Conservation (phyloP, 495 filamentous ascomycete species). For the Patellaria atrata region DNA sequence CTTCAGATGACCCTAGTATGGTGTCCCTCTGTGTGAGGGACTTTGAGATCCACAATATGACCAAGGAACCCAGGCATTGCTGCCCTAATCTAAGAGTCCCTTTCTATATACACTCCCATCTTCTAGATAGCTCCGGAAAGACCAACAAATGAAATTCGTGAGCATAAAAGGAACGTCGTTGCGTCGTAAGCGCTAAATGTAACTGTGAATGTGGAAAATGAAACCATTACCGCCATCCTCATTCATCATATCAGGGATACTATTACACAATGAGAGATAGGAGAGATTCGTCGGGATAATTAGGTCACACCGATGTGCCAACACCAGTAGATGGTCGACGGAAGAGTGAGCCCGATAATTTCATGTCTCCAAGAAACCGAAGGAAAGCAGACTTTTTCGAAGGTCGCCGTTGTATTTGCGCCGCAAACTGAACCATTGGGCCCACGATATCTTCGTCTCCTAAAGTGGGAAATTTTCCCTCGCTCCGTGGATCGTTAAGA, state of each 20-base stretch:
- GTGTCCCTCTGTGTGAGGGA: neutral
- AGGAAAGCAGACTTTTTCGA: constrained; percentile 29
- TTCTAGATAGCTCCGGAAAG: too few species aligned
- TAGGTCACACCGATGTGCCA: neutral
- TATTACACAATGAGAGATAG: constrained; percentile 12
- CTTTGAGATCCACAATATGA: too few species aligned
- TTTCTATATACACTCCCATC: neutral
- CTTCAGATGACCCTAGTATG: neutral
- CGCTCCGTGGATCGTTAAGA: constrained; percentile 45
- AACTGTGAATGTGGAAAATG: too few species aligned
- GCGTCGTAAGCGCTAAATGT: constrained; percentile 12
- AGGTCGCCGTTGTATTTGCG: constrained; percentile 20
- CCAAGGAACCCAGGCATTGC: too few species aligned
- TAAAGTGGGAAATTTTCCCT: constrained; percentile 73
- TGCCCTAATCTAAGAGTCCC: too few species aligned
- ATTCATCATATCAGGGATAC: too few species aligned
- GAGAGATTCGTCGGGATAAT: neutral
- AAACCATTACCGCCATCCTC: too few species aligned
- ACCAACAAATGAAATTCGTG: constrained; percentile 21
- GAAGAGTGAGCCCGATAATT: constrained; percentile 17
- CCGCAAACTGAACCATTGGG: constrained; percentile 58
- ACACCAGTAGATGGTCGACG: constrained; percentile 7
- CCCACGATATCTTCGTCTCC: constrained; percentile 87
- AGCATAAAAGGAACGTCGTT: constrained; percentile 15
- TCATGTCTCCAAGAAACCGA: constrained; percentile 28